Evolutionary conservation across 1,284 basidiomycete genomes (phyloP), one percentile per base, ranked within the genome.

Genomic region (Leucoagaricus sp.): DNA sequence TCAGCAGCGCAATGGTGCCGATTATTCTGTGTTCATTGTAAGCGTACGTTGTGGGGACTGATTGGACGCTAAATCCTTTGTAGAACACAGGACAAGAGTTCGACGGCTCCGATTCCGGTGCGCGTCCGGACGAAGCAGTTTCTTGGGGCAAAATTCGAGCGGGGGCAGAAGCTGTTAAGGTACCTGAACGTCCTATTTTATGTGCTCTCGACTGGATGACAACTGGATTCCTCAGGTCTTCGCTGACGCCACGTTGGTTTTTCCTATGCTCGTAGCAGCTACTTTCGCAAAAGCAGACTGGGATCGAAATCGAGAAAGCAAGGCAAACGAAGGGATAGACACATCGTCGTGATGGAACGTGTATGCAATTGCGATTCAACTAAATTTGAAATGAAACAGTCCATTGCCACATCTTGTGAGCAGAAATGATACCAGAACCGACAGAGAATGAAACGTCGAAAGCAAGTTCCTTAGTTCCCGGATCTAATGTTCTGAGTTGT

Each of bases 61-160:
- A 36, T 53, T 21, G 26, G 34, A 45, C 46, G 60, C 26, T n/a
- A n/a, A 63, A 19, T 19, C 25, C 8, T 8, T 60, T 19, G 33
- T 61, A 92, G 89, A 99, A 99, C 69, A 99, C 96, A 0, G 96
- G 96, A 0, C 96, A 99, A 76, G 96, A 99, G 76, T 99, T 98
- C 65, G 97, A 99, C 69, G 96, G 96, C 0, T 97, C 95, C 3
- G 96, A 99, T 72, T 96, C 95, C 10, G 97, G 96, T 10, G 97
- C 97, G 15, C 80, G 94, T 57, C 97, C 97, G 15, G 97, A 99
- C 67, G 96, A 99, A 72, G 97, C 96, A 2, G 86, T 99, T 19
- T 96, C 93, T n/a, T 99, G 96, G 96, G 97, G 96, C 4, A 99
- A 99, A 78, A 98, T 99, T 63, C 86, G 94, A 47, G 89, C 91